Conservation (phyloP, 1,139 yeast species). For the Geotrichum fermentans region DNA sequence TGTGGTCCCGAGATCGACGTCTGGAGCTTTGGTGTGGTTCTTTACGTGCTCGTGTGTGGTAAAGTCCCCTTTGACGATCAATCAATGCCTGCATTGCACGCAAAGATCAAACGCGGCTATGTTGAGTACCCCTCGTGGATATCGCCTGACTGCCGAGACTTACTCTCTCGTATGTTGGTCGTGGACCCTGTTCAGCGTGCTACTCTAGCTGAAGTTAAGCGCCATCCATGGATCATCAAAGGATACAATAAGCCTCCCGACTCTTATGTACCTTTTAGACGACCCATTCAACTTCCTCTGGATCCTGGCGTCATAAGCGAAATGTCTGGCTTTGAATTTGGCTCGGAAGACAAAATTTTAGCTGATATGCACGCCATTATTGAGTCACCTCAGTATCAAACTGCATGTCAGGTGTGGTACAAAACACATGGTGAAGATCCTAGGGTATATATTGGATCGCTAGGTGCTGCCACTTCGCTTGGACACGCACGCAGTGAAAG, state of each 20-base stretch:
- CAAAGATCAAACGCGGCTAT: slow-evolving; percentile 85
- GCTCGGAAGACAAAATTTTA: slow-evolving; percentile 55
- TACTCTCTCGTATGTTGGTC: slow-evolving; percentile 83
- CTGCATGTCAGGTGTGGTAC: slow-evolving; percentile 64
- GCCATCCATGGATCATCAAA: slow-evolving; percentile 92
- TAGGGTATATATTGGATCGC: too few relatives aligned
- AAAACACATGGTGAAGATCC: slow-evolving; percentile 30
- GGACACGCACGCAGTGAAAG: neutral
- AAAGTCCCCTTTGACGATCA: slow-evolving; percentile 98
- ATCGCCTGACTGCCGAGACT: slow-evolving; percentile 75
- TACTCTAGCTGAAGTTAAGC: slow-evolving; percentile 65
- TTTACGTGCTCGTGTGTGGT: slow-evolving; percentile 92
- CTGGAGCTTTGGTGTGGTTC: slow-evolving; percentile 96
- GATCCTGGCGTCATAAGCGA: slow-evolving; percentile 66
- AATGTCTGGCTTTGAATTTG: slow-evolving; percentile 77
- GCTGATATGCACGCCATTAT: slow-evolving; percentile 57
- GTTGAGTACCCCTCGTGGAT: slow-evolving; percentile 88
- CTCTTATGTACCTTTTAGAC: slow-evolving; percentile 68
- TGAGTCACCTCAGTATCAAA: slow-evolving; percentile 62
- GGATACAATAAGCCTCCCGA: slow-evolving; percentile 76
- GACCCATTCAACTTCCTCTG: slow-evolving; percentile 69
- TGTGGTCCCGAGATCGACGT: slow-evolving; percentile 96
- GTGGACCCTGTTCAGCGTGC: slow-evolving; percentile 85
- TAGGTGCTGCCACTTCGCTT: too few relatives aligned
- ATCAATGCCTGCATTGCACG: slow-evolving; percentile 86